Base-by-base conservation (phyloP, 75 land plant genomes). In the Larix kaempferi region DNA sequence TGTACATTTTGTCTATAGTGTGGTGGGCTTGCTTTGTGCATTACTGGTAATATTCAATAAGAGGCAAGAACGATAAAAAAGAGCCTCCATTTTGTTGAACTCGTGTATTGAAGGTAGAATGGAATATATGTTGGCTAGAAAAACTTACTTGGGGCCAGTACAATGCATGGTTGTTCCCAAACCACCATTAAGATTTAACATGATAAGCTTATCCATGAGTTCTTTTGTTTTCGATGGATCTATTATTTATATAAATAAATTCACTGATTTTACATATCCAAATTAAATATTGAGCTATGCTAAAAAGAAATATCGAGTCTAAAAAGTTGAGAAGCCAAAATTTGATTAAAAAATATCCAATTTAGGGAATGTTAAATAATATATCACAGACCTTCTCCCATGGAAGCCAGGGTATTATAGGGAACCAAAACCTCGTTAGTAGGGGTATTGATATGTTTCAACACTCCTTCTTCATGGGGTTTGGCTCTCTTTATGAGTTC, bases 371-470 rank as follows among this genome's bases (percentile, higher is more conserved):
- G n/a, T 58, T 21, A 17, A 3, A 21, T 21, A 39, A 39, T 3
- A 69, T 22, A 69, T 61, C 15, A 60, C 67, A 76, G 76, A 97
- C 99, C 99, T 71, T 90, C 85, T 13, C 98, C 87, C 27, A 85
- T 63, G 5, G 93, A 82, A 8, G 86, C 80, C 71, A 97, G 71
- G 75, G 74, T 84, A 23, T 89, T 92, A 72, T 94, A 97, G 59
- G 99, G 99, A 63, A 97, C 91, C 15, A 97, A 98, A 8, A 94
- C 87, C 69, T 97, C 92, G 82, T 97, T 92, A 54, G 99, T 94
- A 0, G 99, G 99, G 35, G 99, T 94, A 81, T 90, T 80, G 79
- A 97, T 97, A 86, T 94, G 92, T 26, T 91, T n/a, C n/a, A n/a
- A n/a, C n/a, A n/a, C n/a, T n/a, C n/a, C n/a, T n/a, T n/a, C n/a